phyloP scores from a whole-genome alignment of 2,329 filamentous ascomycete species.

The Calonectria ilicicola region DNA sequence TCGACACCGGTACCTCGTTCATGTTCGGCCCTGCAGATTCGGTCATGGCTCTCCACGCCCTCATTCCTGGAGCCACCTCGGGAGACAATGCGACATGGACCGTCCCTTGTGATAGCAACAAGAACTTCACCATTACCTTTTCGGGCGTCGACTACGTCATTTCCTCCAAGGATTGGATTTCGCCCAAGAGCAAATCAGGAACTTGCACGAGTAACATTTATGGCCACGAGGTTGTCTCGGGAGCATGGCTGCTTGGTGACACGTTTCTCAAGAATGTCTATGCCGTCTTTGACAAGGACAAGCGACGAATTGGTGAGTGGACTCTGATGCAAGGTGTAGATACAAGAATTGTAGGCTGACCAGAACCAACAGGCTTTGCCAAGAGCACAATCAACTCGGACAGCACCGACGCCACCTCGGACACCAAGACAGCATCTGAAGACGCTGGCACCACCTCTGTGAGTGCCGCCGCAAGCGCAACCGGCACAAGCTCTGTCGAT shows the following conservation, averaged over 20 bases:
- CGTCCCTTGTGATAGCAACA: slow-evolving; percentile 78
- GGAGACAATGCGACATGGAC: slow-evolving; percentile 73
- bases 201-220: slow-evolving; percentile 80
- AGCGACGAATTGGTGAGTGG: slow-evolving; percentile 69
- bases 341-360: slow-evolving; percentile 21
- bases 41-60: slow-evolving; percentile 74
- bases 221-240: slow-evolving; percentile 74
- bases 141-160: slow-evolving; percentile 75
- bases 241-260: slow-evolving; percentile 84
- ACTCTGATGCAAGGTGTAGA: no score
- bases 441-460: slow-evolving; percentile 26
- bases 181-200: slow-evolving; percentile 55
- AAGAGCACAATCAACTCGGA: slow-evolving; percentile 26
- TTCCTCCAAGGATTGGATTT: slow-evolving; percentile 78
- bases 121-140: slow-evolving; percentile 74
- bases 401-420: slow-evolving; percentile 21
- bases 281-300: slow-evolving; percentile 82
- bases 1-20: slow-evolving; percentile 88
- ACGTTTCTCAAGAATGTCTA: slow-evolving; percentile 93
- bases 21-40: slow-evolving; percentile 78
- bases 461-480: slow-evolving; percentile 29
- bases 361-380: slow-evolving; percentile 35
- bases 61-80: slow-evolving; percentile 71
- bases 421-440: slow-evolving; percentile 7
- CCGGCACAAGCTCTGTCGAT: slow-evolving; percentile 26